Evolutionary conservation across 257 asterid species (phyloP), one percentile per base, ranked within the genome.

Genomic region (Nyctanthes arbortristis): DNA sequence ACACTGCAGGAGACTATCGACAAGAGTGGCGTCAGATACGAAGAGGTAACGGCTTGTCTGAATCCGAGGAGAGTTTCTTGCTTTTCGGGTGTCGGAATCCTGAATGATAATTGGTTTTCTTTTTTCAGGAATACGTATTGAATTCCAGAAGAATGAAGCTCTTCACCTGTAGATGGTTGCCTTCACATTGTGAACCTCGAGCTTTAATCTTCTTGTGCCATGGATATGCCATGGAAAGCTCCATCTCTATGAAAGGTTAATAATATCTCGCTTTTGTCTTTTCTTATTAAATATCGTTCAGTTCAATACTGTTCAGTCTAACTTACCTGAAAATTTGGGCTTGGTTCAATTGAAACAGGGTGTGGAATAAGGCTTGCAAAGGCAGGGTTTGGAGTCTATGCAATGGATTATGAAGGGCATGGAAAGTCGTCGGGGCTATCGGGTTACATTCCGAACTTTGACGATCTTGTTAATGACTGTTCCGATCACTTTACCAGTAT

Each of bases 121-220:
- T 55, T 18, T 9, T 65, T 31, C 76, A 91, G 97, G 90, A 84
- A 77, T 83, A 73, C 36, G 72, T 84, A 40, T 77, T 80, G 77
- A 89, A 80, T 79, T 77, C 92, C 0, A 72, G 92, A 57, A 89
- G 92, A 8, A 72, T 77, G 79, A 84, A 81, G 82, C 80, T 93
- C 11, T 93, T 91, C 74, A 84, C 90, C 65, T 89, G 99, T 70
- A 74, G 81, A 39, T 93, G 99, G 99, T 34, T 68, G 27, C 96
- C 96, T 16, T 77, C 22, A 33, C 28, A 80, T 5, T 32, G 24
- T 20, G 95, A 93, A 25, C 89, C 99, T 0, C 89, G 87, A 72
- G 99, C 96, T 69, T 60, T 93, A 57, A 58, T 88, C 63, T 83
- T 85, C 65, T 66, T 85, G 66, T 88, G 91, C 74, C 91, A 83